Conservation (phyloP, 352 stramenopile genomes). For the Phytopythium aichiense region DNA sequence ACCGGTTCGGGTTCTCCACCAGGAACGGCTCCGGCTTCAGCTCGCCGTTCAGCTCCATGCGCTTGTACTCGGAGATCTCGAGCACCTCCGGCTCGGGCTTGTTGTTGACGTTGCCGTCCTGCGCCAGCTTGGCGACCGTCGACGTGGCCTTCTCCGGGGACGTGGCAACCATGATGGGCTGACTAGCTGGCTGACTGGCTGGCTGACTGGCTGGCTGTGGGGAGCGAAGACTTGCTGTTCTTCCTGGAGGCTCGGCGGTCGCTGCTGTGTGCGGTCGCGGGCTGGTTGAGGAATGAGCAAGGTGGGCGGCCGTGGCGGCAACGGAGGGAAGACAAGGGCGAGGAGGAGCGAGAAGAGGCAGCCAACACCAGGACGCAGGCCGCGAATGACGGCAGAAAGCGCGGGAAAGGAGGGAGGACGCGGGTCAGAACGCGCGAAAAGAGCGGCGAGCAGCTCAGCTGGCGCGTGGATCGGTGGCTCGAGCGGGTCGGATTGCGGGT, state of each 20-base stretch:
- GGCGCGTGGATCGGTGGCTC: slow-evolving; percentile 1
- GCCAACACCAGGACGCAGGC: neutral
- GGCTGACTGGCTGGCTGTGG: no score
- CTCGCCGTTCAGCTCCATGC: slow-evolving; percentile 82
- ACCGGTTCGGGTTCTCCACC: slow-evolving; percentile 94
- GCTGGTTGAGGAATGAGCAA: slow-evolving; percentile 32
- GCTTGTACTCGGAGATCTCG: slow-evolving; percentile 86
- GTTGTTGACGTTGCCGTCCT: slow-evolving; percentile 21
- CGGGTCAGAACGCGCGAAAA: neutral
- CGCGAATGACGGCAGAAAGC: neutral
- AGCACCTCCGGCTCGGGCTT: slow-evolving; percentile 2
- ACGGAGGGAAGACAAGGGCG: neutral
- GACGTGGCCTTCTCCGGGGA: slow-evolving; percentile 17
- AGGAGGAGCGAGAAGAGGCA: neutral
- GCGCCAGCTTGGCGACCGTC: slow-evolving; percentile 25
- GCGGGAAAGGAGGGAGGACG: slow-evolving; percentile 9
- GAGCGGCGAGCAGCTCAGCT: neutral
- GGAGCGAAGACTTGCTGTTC: neutral
- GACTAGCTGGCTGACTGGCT: slow-evolving; percentile 5
- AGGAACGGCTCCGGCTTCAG: slow-evolving; percentile 91
- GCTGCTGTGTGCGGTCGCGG: slow-evolving; percentile 9
- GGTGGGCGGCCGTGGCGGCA: neutral
- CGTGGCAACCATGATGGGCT: slow-evolving; percentile 30
- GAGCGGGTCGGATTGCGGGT: neutral
- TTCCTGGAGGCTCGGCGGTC: neutral